Base-by-base conservation (phyloP, 2,329 filamentous ascomycete species). In the Monosporascus sp. region DNA sequence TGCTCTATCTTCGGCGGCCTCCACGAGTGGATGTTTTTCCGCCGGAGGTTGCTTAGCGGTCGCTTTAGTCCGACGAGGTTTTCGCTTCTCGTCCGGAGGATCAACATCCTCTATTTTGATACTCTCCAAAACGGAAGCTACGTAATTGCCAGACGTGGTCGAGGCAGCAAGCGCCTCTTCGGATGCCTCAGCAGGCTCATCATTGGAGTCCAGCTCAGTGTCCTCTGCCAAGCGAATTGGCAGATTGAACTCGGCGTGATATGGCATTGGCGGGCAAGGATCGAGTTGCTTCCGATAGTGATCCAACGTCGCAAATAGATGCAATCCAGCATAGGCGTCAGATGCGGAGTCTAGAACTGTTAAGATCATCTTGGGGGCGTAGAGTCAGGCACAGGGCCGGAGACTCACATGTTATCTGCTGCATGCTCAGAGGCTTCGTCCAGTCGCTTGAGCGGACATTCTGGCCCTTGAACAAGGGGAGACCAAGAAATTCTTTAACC, bases 241-340 rank as follows among this genome's bases (percentile, higher is more conserved):
- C 24, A 80, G 63, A 44, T 84, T 77, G 5, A 85, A 73, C 64
- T 95, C 91, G 3, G 81, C 84, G 60, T 83, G 79, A 17, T 79
- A 76, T 1, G 91, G 90, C 6, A 81, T 75, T 3, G 88, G 87
- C 5, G 92, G 92, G 2, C 73, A 78, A 1, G 90, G 90, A 14
- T 81, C 70, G 55, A 96, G 74, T 6, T 75, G 72, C 60, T 81
- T 75, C 17, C 92, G 79, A 61, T 87, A 82, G 48, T 80, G 72
- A 53, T 97, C 86, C 45, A 96, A 73, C 1, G 80, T 77, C 55
- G 89, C 76, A 63, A 83, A 96, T 1, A 97, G 73, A 52, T 89
- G 86, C 11, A 88, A 70, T 44, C 85, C 82, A 54, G 88, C 90
- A 65, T 96, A 97, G 0, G 90, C 87, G 67, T 96, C 90, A 1